Base-by-base conservation (phyloP, 768 basidiomycete genomes). In the Mycena chlorophos region DNA sequence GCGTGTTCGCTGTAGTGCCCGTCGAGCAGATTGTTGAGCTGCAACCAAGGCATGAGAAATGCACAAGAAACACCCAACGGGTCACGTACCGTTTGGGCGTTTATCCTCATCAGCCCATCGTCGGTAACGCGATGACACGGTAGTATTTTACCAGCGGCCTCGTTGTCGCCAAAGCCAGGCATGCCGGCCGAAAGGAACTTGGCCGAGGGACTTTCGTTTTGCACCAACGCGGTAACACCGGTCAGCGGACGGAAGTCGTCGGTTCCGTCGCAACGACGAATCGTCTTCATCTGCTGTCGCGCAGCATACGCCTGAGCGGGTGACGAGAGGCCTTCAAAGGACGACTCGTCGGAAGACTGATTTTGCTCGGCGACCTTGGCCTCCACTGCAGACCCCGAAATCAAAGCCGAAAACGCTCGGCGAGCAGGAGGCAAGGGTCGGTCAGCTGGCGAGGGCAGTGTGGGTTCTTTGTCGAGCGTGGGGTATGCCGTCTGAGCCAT, bases 81-180 rank as follows among this genome's bases (percentile, higher is more conserved):
- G 14, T 55, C 8, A 78, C 85, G 68, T 65, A 97, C 94, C 58
- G 94, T 98, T 60, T 83, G 71, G 27, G 80, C 71, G 34, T 79
- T 87, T 57, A 99, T 90, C 63, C 97, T 83, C 86, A 98, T 96
- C 49, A 99, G 69, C 3, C 97, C 96, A 66, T 99, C 97, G 66
- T 98, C 95, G 42, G 87, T 86, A 46, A 97, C 95, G 49, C 88
- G 84, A 68, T 93, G 88, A 71, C 97, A 99, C 28, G 95, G 95
- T 57, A 99, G 70, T 62, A 95, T 84, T 74, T 98, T 99, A 34
- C 96, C 96, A 56, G 86, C 78, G 34, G 89, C 85, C 69, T 99
- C 97, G 65, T 94, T 94, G 63, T 94, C 93, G 16, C 95, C 90
- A 71, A 95, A 97, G 0, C 94, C 88, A 49, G 89, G 87, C 49